Evolutionary conservation across 352 stramenopile species (phyloP).

Genomic region (Globisporangium perplexum): DNA sequence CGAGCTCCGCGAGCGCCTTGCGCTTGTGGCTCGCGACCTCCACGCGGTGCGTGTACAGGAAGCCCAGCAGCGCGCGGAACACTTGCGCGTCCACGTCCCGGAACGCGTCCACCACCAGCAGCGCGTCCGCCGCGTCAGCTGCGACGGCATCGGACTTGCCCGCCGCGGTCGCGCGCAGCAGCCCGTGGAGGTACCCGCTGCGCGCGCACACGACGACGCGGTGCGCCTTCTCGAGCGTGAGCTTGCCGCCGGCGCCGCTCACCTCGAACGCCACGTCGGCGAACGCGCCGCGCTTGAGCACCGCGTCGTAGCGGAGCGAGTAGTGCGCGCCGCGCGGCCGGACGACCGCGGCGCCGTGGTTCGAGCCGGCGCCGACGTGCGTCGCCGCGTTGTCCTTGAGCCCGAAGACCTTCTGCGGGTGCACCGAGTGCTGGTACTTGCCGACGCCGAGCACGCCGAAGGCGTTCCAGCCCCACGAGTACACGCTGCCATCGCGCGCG

Average conservation of each 20-base stretch:
- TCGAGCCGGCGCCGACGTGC: constrained; percentile 56
- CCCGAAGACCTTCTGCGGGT: constrained; percentile 55
- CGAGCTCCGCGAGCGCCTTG: constrained; percentile 44
- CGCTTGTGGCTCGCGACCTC: constrained; percentile 62
- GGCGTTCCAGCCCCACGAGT: constrained; percentile 86
- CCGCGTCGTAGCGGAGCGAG: constrained; percentile 49
- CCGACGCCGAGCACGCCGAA: constrained; percentile 72
- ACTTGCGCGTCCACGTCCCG: constrained; percentile 51
- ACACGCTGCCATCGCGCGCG: constrained; percentile 43
- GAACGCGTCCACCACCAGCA: constrained; percentile 47
- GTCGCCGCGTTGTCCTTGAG: constrained; percentile 53
- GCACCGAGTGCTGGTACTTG: constrained; percentile 66
- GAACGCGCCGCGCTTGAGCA: constrained; percentile 47
- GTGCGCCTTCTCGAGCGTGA: constrained; percentile 19
- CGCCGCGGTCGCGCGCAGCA: constrained; percentile 37
- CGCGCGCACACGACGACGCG: constrained; percentile 52
- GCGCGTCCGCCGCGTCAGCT: not conserved
- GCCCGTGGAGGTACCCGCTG: constrained; percentile 49
- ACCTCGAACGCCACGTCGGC: constrained; percentile 51
- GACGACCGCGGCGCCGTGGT: constrained; percentile 58
- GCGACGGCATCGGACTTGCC: too few species aligned
- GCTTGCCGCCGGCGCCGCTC: constrained; percentile 1
- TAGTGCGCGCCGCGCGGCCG: constrained; percentile 52
- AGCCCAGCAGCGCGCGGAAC: constrained; percentile 56
- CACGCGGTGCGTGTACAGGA: constrained; percentile 67